Percentiles rank a stretch among this genome's conserved stretches.
These are phyloP conservation scores for Phytophthora lateralis DNA, from an alignment of 352 stramenopile genomes.

Conservation along the genomic window DNA sequence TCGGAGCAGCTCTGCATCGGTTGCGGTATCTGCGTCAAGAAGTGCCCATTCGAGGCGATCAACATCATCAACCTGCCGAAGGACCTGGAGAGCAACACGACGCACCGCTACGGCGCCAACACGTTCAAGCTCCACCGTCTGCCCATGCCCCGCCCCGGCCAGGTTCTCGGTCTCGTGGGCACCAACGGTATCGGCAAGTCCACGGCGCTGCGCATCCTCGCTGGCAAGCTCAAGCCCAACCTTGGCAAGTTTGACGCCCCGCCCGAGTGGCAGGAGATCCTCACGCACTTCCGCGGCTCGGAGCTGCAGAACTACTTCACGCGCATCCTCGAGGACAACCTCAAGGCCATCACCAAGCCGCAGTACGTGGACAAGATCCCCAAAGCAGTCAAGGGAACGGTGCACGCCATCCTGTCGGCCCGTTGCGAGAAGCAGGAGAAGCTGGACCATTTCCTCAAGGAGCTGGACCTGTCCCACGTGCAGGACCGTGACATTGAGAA, in stretches of 20 bases:
- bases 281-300: slow-evolving; percentile 97
- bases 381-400: slow-evolving; percentile 94
- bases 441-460: slow-evolving; percentile 86
- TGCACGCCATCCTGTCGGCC: slow-evolving; percentile 92
- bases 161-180: slow-evolving; percentile 98
- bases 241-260: slow-evolving; percentile 96
- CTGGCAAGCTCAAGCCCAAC: slow-evolving; percentile 99
- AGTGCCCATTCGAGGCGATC: slow-evolving; percentile 99
- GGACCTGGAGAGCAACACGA: slow-evolving; percentile 98
- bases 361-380: slow-evolving; percentile 99
- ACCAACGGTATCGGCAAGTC: slow-evolving; percentile 99
- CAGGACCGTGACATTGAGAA: slow-evolving; percentile 96
- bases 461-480: slow-evolving; percentile 97
- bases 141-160: slow-evolving; percentile 97
- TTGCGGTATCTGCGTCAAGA: slow-evolving; percentile 99
- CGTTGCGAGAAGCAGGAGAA: slow-evolving; percentile 93
- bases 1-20: slow-evolving; percentile 99
- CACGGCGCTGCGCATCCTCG: slow-evolving; percentile 99
- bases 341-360: slow-evolving; percentile 99
- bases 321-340: slow-evolving; percentile 98
- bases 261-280: slow-evolving; percentile 99
- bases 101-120: slow-evolving; percentile 99
- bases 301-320: slow-evolving; percentile 99
- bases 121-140: slow-evolving; percentile 99
- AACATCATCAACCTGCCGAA: slow-evolving; percentile 99